Evolutionary conservation across 2,329 filamentous ascomycete species (phyloP), one percentile per base, ranked within the genome.

Genomic region (Drechslera avenae): DNA sequence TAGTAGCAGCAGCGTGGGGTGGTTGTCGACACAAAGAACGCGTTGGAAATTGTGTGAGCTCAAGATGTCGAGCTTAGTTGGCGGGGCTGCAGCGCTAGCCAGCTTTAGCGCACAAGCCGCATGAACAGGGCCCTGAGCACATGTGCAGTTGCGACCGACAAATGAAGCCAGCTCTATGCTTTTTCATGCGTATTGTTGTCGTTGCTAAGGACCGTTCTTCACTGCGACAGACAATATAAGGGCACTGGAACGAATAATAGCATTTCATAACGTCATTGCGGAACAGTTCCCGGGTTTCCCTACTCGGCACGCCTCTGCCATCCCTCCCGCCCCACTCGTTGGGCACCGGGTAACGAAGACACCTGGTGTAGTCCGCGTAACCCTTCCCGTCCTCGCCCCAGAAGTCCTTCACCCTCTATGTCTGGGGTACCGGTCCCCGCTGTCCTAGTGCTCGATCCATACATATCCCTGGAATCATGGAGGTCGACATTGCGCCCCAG

Each of bases 401-500:
- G 52, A 56, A 58, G 43, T 52, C 40, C 46, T 54, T 49, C 52
- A 37, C 52, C 33, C 54, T 63, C 62, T 52, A 68, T 69, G 66
- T 56, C 58, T 57, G 50, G 52, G 60, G 61, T 52, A 58, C 61
- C 52, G 55, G 50, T 60, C 55, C 52, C 60, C 57, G 42, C 52
- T 48, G 33, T 56, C 52, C 54, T 60, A 51, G 58, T 42, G 31
- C 32, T 48, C 48, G 45, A 54, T 44, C 52, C 52, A 46, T 58
- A 57, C 41, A 40, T 36, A 47, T 37, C 32, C 39, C 45, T 50
- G 43, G 48, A 62, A 71, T 35, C 61, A 96, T 95, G 90, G 89
- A 92, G 76, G 83, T 90, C 75, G 91, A 95, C 66, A 85, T 83
- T 71, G 82, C 86, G 78, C 90, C 90, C 71, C 89, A 90, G 66